phyloP scores from a whole-genome alignment of 2,329 filamentous ascomycete species.

The Aspergillus fumigatiaffinis region DNA sequence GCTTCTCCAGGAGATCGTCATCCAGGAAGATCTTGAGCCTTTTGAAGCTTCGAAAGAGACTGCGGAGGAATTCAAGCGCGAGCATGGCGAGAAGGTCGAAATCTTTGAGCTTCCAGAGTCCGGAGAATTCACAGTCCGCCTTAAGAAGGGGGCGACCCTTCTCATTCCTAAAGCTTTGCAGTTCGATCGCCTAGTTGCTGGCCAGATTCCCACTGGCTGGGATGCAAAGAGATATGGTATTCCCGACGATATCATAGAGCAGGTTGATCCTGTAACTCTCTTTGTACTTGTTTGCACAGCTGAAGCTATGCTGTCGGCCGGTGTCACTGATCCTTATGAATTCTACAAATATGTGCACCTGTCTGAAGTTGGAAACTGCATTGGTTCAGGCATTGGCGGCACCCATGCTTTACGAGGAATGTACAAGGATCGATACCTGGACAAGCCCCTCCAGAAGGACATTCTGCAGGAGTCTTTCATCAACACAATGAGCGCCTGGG shows the following conservation, averaged over 20 bases:
- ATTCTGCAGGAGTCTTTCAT: constrained; percentile 99
- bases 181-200: constrained; percentile 95
- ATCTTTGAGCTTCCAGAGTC: constrained; percentile 92
- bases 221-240: constrained; percentile 94
- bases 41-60: constrained; percentile 98
- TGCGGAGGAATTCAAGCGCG: constrained; percentile 92
- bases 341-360: constrained; percentile 99
- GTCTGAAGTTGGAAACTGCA: constrained; percentile 95
- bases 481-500: constrained; percentile 99
- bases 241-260: constrained; percentile 93
- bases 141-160: constrained; percentile 92
- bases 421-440: constrained; percentile 96
- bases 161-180: constrained; percentile 95
- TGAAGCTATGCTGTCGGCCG: constrained; percentile 83
- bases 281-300: constrained; percentile 92
- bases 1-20: constrained; percentile 93
- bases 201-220: constrained; percentile 96
- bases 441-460: constrained; percentile 97
- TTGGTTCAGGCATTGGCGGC: constrained; percentile 98
- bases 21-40: constrained; percentile 93
- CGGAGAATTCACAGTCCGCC: constrained; percentile 87
- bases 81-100: constrained; percentile 97
- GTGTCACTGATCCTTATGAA: constrained; percentile 98
- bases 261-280: constrained; percentile 94
- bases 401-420: constrained; percentile 88